Evolutionary conservation across 495 filamentous ascomycete species (phyloP).

Genomic region (Monascus purpureus): DNA sequence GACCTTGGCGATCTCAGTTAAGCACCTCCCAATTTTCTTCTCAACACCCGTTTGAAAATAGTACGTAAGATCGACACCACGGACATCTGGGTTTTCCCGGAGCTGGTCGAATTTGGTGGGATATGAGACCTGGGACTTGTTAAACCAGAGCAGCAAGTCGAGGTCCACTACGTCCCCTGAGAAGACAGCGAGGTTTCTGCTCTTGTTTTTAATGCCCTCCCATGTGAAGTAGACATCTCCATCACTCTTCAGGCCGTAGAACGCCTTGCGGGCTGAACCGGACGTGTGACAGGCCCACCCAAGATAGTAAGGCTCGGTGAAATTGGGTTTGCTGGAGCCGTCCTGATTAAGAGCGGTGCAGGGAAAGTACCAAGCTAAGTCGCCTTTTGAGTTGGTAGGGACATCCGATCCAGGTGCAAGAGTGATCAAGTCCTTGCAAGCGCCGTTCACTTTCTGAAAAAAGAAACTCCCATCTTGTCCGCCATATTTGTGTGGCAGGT

Average conservation of each 20-base stretch:
- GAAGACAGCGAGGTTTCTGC: slow-evolving; percentile 83
- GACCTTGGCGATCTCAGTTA: slow-evolving; percentile 87
- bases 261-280: slow-evolving; percentile 45
- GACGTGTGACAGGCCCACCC: slow-evolving; percentile 91
- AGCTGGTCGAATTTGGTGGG: slow-evolving; percentile 70
- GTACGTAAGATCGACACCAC: slow-evolving; percentile 83
- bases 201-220: slow-evolving; percentile 81
- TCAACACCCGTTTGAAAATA: slow-evolving; percentile 63
- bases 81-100: slow-evolving; percentile 57
- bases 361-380: slow-evolving; percentile 95
- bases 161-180: slow-evolving; percentile 88
- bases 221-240: slow-evolving; percentile 90
- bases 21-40: slow-evolving; percentile 69
- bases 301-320: slow-evolving; percentile 55
- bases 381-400: slow-evolving; percentile 54
- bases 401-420: slow-evolving; percentile 55
- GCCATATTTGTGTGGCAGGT: slow-evolving; percentile 63
- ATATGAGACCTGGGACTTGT: slow-evolving; percentile 65
- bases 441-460: slow-evolving; percentile 97
- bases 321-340: slow-evolving; percentile 65
- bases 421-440: slow-evolving; percentile 86
- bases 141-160: slow-evolving; percentile 84
- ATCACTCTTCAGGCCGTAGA: slow-evolving; percentile 48
- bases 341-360: slow-evolving; percentile 88
- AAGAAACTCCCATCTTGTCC: slow-evolving; percentile 90